Percentiles rank a stretch among this genome's conserved stretches.
Evolutionary conservation across 805 yeast genomes (phyloP).

Genomic region (Priceomyces carsonii): DNA sequence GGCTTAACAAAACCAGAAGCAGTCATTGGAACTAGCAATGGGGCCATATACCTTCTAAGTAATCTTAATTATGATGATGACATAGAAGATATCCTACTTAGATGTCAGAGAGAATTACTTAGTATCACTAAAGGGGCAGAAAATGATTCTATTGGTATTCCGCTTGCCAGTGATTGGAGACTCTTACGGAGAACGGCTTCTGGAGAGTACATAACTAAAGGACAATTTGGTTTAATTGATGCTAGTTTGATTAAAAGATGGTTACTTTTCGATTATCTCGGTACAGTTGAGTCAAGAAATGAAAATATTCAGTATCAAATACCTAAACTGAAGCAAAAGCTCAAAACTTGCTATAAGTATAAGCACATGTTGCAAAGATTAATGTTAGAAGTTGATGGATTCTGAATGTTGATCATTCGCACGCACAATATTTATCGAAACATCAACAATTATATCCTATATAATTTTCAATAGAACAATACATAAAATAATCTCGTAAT

Average conservation of each 20-base stretch:
- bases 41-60: constrained; percentile 23
- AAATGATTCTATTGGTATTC: constrained; percentile 7
- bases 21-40: constrained; percentile 28
- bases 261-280: constrained; percentile 12
- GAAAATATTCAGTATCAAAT: constrained; percentile 6
- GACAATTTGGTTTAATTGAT: constrained; percentile 16
- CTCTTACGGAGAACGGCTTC: constrained; percentile 14
- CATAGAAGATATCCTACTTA: constrained; percentile 10
- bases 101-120: constrained; percentile 15
- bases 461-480: too few species aligned
- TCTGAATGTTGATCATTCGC: constrained; percentile 2
- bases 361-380: constrained; percentile 13
- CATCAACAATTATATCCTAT: constrained; percentile 3
- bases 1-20: constrained; percentile 8
- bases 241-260: constrained; percentile 15
- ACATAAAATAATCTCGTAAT: too few species aligned
- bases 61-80: constrained; percentile 14
- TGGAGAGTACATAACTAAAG: constrained; percentile 12
- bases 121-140: constrained; percentile 1
- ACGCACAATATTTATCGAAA: constrained; percentile 4
- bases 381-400: constrained; percentile 10
- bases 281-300: constrained; percentile 2
- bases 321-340: constrained; percentile 9
- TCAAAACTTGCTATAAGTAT: constrained; percentile 14
- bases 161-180: constrained; percentile 11